phyloP scores from a whole-genome alignment of 176 grass and related monocot genomes.

The Aegilops speltoides region DNA sequence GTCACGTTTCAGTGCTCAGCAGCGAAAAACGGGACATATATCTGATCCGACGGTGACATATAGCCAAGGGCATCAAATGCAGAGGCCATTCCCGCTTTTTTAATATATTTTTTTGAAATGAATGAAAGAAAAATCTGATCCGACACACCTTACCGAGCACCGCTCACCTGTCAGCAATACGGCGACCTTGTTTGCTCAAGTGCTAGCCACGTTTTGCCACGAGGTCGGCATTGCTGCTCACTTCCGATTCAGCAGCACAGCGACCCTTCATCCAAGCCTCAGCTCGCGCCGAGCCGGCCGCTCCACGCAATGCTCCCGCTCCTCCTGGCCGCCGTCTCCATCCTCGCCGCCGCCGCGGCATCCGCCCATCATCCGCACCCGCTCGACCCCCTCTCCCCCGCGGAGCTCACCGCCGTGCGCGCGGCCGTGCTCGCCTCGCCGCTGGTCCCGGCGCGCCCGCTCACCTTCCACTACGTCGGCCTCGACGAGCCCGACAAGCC shows the following conservation, averaged over 20 bases:
- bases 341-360: background rate
- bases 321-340: constrained; percentile 4
- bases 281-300: background rate
- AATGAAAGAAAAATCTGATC: background rate
- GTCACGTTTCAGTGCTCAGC: background rate
- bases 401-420: constrained; percentile 40
- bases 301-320: constrained; percentile 23
- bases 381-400: constrained; percentile 54
- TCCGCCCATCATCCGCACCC: constrained; percentile 24
- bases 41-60: background rate
- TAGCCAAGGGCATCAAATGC: background rate
- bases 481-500: constrained; percentile 82
- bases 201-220: background rate
- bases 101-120: background rate
- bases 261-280: background rate
- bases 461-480: constrained; percentile 78
- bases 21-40: background rate
- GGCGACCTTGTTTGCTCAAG: too few species aligned
- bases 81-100: background rate
- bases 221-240: background rate
- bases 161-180: background rate
- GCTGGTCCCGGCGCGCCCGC: constrained; percentile 22
- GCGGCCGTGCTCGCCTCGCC: constrained; percentile 37
- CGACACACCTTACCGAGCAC: background rate
- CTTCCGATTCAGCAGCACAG: background rate